Base-by-base conservation (phyloP, 2,329 filamentous ascomycete species). In the Penicillium sp. region DNA sequence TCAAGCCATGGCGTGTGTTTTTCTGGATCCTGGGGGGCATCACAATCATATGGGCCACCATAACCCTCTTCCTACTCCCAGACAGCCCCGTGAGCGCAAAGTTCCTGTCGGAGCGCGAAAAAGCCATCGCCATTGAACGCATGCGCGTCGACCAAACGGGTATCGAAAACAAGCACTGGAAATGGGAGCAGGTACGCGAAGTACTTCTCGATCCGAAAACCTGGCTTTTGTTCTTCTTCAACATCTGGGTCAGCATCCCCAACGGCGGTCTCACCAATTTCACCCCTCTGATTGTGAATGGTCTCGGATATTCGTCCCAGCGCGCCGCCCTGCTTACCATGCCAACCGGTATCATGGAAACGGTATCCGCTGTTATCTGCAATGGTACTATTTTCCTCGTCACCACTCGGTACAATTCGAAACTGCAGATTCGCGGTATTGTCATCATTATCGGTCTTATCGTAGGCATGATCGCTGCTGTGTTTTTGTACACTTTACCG, bases 201-300 rank as follows among this genome's bases (percentile, higher is more conserved):
- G 47, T 30, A 14, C 5, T 48, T 1, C 14, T 33, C 1, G 47
- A 45, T 18, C 9, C 20, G 16, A 23, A 45, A 21, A 33, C 20
- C n/a, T 48, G 46, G 24, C n/a, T 55, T 5, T n/a, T 55, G 16
- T 81, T 81, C 40, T 16, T 33, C 8, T 47, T 54, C n/a, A 52
- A 1, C 23, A 18, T 50, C 9, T 35, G 26, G 23, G 11, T 42
- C 5, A 20, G 45, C 20, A 26, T 51, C 14, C 38, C 40, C 35
- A 46, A 46, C n/a, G 47, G 53, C n/a, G 53, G 82, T 9, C 81
- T 84, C 47, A 77, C 75, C 0, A 84, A 82, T 56, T 85, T 84
- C 61, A 81, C 80, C 49, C 83, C 81, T 0, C 71, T 84, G 47
- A 81, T 85, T 49, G 83, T 85, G 61, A 67, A 82, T 54, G 80